phyloP scores from a whole-genome alignment of 139 green algal species.

The Tetradesmus obliquus region DNA sequence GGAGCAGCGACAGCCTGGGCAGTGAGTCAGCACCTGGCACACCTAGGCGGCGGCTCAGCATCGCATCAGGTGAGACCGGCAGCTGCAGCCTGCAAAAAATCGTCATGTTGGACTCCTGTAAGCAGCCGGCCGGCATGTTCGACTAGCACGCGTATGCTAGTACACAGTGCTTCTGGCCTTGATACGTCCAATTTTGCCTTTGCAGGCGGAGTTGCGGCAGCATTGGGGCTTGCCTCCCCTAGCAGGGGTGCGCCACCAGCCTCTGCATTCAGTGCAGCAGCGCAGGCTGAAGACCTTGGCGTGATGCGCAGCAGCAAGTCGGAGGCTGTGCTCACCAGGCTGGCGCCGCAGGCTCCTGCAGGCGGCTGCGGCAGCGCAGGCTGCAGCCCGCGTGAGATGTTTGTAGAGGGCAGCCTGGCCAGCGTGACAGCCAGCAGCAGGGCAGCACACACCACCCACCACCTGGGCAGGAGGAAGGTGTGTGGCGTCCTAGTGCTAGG shows the following conservation, averaged over 20 bases:
- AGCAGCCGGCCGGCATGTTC: not conserved
- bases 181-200: too few relatives aligned
- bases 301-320: slow-evolving; percentile 7
- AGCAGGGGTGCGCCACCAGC: not conserved
- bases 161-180: not conserved
- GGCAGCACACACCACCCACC: not conserved
- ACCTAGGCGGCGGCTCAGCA: not conserved
- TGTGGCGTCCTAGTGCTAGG: too few relatives aligned
- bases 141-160: not conserved
- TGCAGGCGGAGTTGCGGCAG: not conserved
- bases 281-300: not conserved
- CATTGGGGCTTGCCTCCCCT: not conserved
- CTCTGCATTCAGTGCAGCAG: not conserved
- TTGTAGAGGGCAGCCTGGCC: slow-evolving; percentile 30
- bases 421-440: slow-evolving; percentile 19
- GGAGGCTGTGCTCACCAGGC: not conserved
- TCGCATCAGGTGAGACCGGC: not conserved
- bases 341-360: not conserved
- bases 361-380: not conserved
- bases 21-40: slow-evolving; percentile 11
- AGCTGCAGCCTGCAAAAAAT: not conserved
- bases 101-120: too few relatives aligned
- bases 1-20: not conserved
- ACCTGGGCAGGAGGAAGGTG: slow-evolving; percentile 19
- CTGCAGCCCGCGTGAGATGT: not conserved